phyloP scores from a whole-genome alignment of 495 filamentous ascomycete genomes.

The Jackrogersella minutella region DNA sequence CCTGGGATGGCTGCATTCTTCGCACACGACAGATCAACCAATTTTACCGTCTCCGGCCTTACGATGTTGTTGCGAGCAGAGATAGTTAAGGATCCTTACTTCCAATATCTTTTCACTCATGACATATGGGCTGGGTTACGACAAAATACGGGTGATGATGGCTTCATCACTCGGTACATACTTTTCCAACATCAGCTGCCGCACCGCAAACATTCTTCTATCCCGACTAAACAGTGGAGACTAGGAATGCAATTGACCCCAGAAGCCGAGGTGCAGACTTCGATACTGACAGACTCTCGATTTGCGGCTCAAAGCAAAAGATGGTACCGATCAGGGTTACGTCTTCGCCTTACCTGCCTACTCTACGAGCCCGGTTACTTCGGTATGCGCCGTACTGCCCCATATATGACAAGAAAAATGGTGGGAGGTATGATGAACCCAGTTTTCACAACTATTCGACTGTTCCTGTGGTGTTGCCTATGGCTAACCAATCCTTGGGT shows the following conservation, averaged over 20 bases:
- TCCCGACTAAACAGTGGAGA: constrained; percentile 13
- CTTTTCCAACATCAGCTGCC: constrained; percentile 33
- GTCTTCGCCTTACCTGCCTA: constrained; percentile 29
- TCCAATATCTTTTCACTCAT: constrained; percentile 27
- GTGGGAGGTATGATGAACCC: constrained; percentile 20
- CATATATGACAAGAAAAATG: constrained; percentile 40
- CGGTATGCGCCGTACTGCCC: neutral
- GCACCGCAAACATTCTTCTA: neutral
- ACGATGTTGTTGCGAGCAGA: constrained; percentile 33
- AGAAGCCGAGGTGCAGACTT: constrained; percentile 27
- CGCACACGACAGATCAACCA: constrained; percentile 29
- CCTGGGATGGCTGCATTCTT: constrained; percentile 31
- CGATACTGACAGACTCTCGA: constrained; percentile 1
- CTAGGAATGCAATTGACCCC: constrained; percentile 37
- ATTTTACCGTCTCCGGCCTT: constrained; percentile 38
- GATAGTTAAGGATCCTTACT: constrained; percentile 25
- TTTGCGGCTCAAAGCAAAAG: constrained; percentile 32
- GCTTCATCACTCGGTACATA: constrained; percentile 36
- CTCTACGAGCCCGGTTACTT: constrained; percentile 32
- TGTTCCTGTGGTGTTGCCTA: constrained; percentile 24
- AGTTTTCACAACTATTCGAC: constrained; percentile 4
- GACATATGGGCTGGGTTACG: constrained; percentile 22
- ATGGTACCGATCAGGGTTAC: constrained; percentile 31
- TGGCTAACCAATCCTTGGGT: constrained; percentile 25
- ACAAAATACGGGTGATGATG: constrained; percentile 34